Evolutionary conservation across 495 filamentous ascomycete genomes (phyloP).

Genomic region (Aspergillus haitiensis): DNA sequence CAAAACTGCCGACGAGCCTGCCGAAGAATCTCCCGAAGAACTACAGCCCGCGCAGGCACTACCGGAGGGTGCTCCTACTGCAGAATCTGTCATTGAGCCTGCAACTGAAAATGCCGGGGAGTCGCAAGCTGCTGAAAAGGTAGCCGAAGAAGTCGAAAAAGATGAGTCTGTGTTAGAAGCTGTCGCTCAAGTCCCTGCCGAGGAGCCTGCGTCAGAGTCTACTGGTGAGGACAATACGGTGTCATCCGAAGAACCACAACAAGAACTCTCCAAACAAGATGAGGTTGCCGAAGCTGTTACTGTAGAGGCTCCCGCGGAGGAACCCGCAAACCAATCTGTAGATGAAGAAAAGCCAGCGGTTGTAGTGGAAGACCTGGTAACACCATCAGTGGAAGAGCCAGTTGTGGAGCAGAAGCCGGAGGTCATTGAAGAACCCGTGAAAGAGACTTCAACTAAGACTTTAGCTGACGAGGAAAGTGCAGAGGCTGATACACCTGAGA

Average conservation of each 20-base stretch:
- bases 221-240: background rate
- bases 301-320: conserved; percentile 27
- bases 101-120: background rate
- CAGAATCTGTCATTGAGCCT: conserved; percentile 12
- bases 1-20: conserved; percentile 16
- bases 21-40: background rate
- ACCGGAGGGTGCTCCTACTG: too few relatives aligned
- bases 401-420: background rate
- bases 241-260: background rate
- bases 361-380: conserved; percentile 11
- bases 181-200: too few relatives aligned
- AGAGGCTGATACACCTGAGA: conserved; percentile 20
- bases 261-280: background rate
- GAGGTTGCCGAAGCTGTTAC: conserved; percentile 13
- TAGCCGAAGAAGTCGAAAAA: too few relatives aligned
- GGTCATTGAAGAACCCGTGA: conserved; percentile 7
- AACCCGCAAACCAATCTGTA: conserved; percentile 18
- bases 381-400: background rate
- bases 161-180: too few relatives aligned
- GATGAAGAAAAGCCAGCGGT: conserved; percentile 4
- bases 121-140: too few relatives aligned
- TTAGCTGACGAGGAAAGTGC: background rate
- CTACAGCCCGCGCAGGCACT: background rate
- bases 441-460: background rate
- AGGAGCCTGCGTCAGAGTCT: too few relatives aligned